Evolutionary conservation across 2,329 filamentous ascomycete species (phyloP).

Genomic region (Xylariaceae sp.): DNA sequence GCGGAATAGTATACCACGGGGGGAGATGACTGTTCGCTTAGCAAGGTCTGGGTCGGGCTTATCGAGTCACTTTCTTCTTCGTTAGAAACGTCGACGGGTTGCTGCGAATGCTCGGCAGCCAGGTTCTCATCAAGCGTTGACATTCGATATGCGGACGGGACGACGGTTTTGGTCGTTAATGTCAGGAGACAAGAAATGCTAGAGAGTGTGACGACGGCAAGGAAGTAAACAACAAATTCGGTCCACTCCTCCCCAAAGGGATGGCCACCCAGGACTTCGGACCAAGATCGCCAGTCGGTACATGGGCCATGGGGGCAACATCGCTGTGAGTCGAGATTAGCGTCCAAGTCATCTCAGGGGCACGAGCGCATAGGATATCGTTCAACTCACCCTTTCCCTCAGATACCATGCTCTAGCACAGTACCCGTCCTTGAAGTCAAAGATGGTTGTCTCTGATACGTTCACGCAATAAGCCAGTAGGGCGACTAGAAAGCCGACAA

Average conservation of each 20-base stretch:
- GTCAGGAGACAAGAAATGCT: constrained; percentile 71
- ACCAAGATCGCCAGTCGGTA: constrained; percentile 53
- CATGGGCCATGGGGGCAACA: constrained; percentile 53
- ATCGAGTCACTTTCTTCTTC: constrained; percentile 41
- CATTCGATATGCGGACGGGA: constrained; percentile 81
- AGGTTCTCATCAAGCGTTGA: constrained; percentile 91
- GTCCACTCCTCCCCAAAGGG: constrained; percentile 52
- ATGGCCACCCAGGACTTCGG: constrained; percentile 41
- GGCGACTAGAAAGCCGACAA: constrained; percentile 83
- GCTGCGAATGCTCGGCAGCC: constrained; percentile 53
- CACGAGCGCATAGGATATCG: neutral
- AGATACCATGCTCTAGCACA: constrained; percentile 67
- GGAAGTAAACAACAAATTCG: constrained; percentile 72
- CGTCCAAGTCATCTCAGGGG: neutral
- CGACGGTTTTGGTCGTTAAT: constrained; percentile 84
- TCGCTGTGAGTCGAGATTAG: constrained; percentile 33
- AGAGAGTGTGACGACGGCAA: constrained; percentile 65
- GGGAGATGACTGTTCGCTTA: constrained; percentile 35
- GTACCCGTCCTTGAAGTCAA: constrained; percentile 88
- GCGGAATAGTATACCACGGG: constrained; percentile 95
- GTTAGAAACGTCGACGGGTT: constrained; percentile 36
- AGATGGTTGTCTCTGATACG: constrained; percentile 76
- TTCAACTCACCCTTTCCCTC: constrained; percentile 55
- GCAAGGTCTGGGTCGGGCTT: constrained; percentile 33
- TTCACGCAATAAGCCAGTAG: constrained; percentile 84